Base-by-base conservation (phyloP, 768 basidiomycete species). In the Boletus subparvulus region DNA sequence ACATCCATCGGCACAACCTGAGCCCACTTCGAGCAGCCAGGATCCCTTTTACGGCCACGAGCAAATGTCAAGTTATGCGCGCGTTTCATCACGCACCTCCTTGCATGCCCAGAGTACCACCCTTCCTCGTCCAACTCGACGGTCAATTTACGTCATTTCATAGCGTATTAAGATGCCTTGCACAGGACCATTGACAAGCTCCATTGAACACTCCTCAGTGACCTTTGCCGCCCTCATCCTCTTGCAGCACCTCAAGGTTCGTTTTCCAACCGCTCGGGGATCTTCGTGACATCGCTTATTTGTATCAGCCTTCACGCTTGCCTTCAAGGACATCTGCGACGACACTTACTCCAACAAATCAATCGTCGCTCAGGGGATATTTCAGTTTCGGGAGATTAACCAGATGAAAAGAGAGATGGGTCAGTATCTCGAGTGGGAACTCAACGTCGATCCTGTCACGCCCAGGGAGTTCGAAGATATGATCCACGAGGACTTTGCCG, bases 301-400 rank as follows among this genome's bases (percentile, higher is more conserved):
- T 21, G 21, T 21, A 21, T 21, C 21, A 21, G 21, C 21, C 21
- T 21, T 21, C 21, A 21, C 21, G 21, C 21, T 21, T 21, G 9
- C 80, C 0, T 81, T 78, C 3, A 87, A 86, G 67, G 88, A 93
- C 19, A 88, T 93, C 48, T 94, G 92, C 74, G 92, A 95, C 76
- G 92, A 94, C 64, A 94, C 92, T 0, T 95, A 94, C 70, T 92
- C 89, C 14, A 94, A 94, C 81, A 92, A 93, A 69, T 90, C 88
- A 0, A 88, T 94, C 43, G 93, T 95, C 40, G 92, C 90, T 0
- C 91, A 94, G 71, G 86, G 84, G 32, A 87, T 93, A 83, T 95
- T 94, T 65, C 80, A 78, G 4, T 69, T 90, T 1, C 77, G 83
- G 35, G 88, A 90, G 76, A 84, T 90, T 21, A 21, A 21, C 21